Conservation (phyloP, 176 grass and related monocot species). For the Ananas comosus region DNA sequence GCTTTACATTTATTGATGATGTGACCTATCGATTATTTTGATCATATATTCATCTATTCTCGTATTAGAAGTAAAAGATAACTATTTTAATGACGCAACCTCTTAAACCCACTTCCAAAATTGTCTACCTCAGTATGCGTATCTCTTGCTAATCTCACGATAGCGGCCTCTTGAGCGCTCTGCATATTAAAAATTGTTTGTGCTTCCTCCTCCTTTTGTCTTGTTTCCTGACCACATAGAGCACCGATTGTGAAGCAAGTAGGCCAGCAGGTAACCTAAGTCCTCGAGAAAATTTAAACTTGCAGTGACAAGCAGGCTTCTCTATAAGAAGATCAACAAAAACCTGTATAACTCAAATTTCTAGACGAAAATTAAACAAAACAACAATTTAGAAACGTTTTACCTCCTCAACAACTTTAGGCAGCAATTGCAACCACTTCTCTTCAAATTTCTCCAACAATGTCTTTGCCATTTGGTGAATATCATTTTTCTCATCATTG, state of each 20-base stretch:
- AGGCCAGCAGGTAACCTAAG: conserved; percentile 9
- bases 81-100: neutral
- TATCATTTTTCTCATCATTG: conserved; percentile 50
- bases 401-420: conserved; percentile 86
- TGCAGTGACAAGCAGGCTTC: neutral
- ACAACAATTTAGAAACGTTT: conserved; percentile 5
- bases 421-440: conserved; percentile 72
- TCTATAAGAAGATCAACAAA: neutral
- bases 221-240: conserved; percentile 53
- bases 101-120: neutral
- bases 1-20: too few species aligned
- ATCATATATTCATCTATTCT: too few species aligned
- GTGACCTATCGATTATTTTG: too few species aligned
- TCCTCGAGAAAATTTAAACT: conserved; percentile 1
- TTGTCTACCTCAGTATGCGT: conserved; percentile 61
- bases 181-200: conserved; percentile 29
- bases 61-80: too few species aligned
- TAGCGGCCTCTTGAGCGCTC: conserved; percentile 41
- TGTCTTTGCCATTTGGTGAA: conserved; percentile 77
- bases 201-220: conserved; percentile 57
- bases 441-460: conserved; percentile 87
- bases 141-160: conserved; percentile 68
- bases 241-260: conserved; percentile 16
- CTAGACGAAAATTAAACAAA: neutral
- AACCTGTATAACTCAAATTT: neutral